Evolutionary conservation across 2,329 filamentous ascomycete genomes (phyloP).

Genomic region (Aspergillus felis): DNA sequence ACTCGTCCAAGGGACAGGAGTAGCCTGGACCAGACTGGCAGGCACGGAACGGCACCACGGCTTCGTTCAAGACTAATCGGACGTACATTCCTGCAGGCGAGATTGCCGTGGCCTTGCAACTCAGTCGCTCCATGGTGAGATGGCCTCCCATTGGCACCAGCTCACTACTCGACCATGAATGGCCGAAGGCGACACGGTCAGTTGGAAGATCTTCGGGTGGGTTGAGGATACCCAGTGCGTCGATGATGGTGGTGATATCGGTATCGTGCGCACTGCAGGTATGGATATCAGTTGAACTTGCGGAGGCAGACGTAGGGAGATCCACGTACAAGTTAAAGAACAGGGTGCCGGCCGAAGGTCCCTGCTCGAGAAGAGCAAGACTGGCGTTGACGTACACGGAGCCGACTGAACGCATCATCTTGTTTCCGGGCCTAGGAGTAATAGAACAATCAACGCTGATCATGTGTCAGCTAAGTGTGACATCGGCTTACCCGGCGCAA

Average conservation of each 20-base stretch:
- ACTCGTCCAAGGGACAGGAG: slow-evolving; percentile 14
- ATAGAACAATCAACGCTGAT: not conserved
- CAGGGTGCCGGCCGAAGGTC: slow-evolving; percentile 11
- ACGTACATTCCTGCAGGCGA: slow-evolving; percentile 14
- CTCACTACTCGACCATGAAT: slow-evolving; percentile 13
- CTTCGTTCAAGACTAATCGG: slow-evolving; percentile 20
- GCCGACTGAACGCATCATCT: slow-evolving; percentile 17
- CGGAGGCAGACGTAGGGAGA: not conserved
- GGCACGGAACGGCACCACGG: slow-evolving; percentile 14
- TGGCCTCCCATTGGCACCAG: slow-evolving; percentile 19
- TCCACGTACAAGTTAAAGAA: slow-evolving; percentile 12
- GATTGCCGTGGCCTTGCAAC: slow-evolving; percentile 14
- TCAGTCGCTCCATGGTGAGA: slow-evolving; percentile 20
- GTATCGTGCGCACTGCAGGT: slow-evolving; percentile 11
- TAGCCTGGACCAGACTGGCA: slow-evolving; percentile 18
- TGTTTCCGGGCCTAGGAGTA: slow-evolving; percentile 12
- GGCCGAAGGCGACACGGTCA: slow-evolving; percentile 15
- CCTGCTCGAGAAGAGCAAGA: slow-evolving; percentile 16
- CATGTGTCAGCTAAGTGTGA: not conserved
- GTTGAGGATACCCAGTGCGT: slow-evolving; percentile 14
- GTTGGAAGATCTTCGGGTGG: slow-evolving; percentile 15
- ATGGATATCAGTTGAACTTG: not conserved
- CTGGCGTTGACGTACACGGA: slow-evolving; percentile 19
- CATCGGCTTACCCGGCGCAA: slow-evolving; percentile 15
- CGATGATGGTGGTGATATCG: slow-evolving; percentile 19